phyloP scores from a whole-genome alignment of 129 eudicot genomes.

The Arctium lappa region DNA sequence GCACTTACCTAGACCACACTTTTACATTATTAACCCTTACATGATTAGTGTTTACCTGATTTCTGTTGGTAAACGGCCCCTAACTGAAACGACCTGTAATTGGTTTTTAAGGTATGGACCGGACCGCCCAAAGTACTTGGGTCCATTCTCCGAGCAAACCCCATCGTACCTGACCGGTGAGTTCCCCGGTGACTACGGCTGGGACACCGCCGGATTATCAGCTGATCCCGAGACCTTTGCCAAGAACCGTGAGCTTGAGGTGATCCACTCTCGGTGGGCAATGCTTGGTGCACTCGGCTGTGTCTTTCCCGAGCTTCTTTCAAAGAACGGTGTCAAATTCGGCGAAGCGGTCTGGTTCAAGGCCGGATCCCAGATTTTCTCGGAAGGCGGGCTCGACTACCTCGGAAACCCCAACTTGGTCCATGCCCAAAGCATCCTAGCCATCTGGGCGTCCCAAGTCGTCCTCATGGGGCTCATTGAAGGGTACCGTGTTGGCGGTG shows the following conservation, averaged over 20 bases:
- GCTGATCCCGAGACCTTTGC: conserved; percentile 81
- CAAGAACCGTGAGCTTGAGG: conserved; percentile 78
- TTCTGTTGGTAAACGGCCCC: not conserved
- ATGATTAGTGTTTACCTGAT: not conserved
- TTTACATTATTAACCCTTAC: too few relatives aligned
- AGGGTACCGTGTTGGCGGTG: conserved; percentile 70
- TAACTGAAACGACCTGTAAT: not conserved
- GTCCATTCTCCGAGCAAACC: conserved; percentile 74
- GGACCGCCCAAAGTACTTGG: conserved; percentile 70
- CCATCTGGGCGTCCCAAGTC: conserved; percentile 63
- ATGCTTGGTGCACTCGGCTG: conserved; percentile 81
- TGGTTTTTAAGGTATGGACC: conserved; percentile 54
- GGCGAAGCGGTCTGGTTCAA: conserved; percentile 77
- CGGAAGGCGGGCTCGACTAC: conserved; percentile 73
- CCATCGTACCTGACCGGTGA: conserved; percentile 78
- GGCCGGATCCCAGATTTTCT: conserved; percentile 71
- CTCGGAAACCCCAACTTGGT: conserved; percentile 66
- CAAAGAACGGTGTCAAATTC: conserved; percentile 62
- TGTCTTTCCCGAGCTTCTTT: conserved; percentile 65
- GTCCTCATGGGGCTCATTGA: conserved; percentile 66
- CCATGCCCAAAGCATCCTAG: conserved; percentile 74
- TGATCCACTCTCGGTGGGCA: conserved; percentile 79
- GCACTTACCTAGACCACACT: not conserved
- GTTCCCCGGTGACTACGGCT: conserved; percentile 81
- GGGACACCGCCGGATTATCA: conserved; percentile 77